Percentiles rank a stretch among this genome's conserved stretches.
These are phyloP conservation scores for Trichoderma semiorbis DNA, from an alignment of 2,329 filamentous ascomycete genomes.

Conservation along the genomic window DNA sequence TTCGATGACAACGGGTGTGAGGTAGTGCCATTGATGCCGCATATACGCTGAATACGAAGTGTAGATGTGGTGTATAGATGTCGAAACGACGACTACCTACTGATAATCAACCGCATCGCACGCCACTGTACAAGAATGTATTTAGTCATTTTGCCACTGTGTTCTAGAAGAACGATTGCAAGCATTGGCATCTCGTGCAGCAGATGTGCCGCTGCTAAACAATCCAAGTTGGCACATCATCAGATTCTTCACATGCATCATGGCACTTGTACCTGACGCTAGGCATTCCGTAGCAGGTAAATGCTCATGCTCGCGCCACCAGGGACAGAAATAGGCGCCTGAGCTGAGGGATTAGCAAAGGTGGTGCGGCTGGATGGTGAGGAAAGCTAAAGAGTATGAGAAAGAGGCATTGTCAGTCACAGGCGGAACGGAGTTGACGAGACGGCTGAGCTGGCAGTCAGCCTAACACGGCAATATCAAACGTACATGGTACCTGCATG, in stretches of 20 bases:
- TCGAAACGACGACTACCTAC: not conserved
- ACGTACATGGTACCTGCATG: not conserved
- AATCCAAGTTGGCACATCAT: not conserved
- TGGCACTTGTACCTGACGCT: not conserved
- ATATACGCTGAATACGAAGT: conserved; percentile 3
- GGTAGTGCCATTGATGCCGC: not conserved
- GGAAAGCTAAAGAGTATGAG: not conserved
- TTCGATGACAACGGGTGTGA: not conserved
- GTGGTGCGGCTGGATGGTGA: conserved; percentile 10
- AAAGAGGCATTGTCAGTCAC: not conserved
- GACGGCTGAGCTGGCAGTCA: not conserved
- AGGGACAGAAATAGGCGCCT: not conserved
- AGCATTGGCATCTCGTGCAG: not conserved
- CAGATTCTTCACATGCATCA: not conserved
- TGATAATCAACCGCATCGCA: not conserved
- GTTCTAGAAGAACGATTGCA: not conserved
- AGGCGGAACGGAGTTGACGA: not conserved
- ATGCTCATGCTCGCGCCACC: not conserved
- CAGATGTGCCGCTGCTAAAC: not conserved
- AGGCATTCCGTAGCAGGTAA: not conserved
- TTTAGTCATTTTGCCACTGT: not conserved
- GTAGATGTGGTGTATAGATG: not conserved
- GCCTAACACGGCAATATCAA: not conserved
- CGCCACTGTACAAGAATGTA: not conserved
- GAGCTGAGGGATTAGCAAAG: not conserved